Percentiles rank a stretch among this genome's conserved stretches.
Evolutionary conservation across 2,329 filamentous ascomycete species (phyloP).

Genomic region (Colletotrichum noveboracense): DNA sequence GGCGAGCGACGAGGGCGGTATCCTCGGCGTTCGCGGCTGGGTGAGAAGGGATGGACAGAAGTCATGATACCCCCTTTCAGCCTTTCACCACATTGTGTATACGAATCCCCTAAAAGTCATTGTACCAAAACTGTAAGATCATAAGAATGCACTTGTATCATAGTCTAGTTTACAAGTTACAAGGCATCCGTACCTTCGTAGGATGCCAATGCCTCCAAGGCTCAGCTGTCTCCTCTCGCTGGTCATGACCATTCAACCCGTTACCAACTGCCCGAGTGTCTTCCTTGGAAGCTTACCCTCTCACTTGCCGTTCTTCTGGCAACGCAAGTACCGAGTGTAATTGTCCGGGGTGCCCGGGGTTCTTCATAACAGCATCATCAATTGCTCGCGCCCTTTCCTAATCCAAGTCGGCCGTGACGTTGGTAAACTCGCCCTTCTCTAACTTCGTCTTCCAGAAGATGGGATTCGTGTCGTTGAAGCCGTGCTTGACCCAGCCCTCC

Average conservation of each 20-base stretch:
- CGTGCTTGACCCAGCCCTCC: conserved; percentile 98
- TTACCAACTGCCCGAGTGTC: not conserved
- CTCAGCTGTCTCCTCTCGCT: not conserved
- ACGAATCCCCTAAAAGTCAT: not conserved
- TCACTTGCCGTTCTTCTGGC: not conserved
- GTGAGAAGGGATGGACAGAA: conserved; percentile 26
- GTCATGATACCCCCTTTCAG: conserved; percentile 2
- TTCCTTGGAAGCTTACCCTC: not conserved
- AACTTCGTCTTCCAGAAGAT: conserved; percentile 99
- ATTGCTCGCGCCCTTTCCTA: conserved; percentile 32
- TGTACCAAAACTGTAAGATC: not conserved
- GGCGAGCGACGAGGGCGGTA: conserved; percentile 63
- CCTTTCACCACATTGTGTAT: not conserved
- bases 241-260: not conserved
- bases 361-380: not conserved
- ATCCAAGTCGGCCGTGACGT: conserved; percentile 82
- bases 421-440: conserved; percentile 97
- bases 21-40: conserved; percentile 65
- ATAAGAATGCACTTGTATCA: conserved; percentile 21
- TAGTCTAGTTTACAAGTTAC: conserved; percentile 26
- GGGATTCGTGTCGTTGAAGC: conserved; percentile 96
- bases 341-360: not conserved
- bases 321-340: not conserved
- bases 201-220: not conserved
- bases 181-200: not conserved